Evolutionary conservation across 345 rosid species (phyloP).

Genomic region (Corchorus olitorius): DNA sequence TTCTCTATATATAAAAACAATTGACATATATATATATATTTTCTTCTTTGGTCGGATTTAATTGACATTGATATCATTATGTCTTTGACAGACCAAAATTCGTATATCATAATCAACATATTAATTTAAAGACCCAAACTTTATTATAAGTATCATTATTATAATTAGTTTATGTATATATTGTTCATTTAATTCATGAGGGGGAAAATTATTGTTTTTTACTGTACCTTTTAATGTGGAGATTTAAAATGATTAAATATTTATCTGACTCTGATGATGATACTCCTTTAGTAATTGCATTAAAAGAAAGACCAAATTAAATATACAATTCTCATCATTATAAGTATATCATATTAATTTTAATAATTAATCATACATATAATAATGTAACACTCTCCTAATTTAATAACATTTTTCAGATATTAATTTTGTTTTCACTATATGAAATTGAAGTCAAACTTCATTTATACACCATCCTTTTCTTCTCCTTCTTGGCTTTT

Average conservation of each 20-base stretch:
- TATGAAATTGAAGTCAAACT: neutral
- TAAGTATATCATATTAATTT: no score
- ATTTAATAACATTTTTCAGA: no score
- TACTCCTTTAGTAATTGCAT: neutral
- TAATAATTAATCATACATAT: neutral
- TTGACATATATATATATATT: slow-evolving; percentile 1
- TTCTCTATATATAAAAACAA: neutral
- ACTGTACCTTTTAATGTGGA: neutral
- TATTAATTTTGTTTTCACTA: neutral
- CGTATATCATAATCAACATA: slow-evolving; percentile 3
- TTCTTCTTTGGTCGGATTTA: neutral
- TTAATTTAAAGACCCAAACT: neutral
- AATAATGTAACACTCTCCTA: neutral
- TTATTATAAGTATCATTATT: no score
- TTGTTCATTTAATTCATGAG: slow-evolving; percentile 1
- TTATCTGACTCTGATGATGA: neutral
- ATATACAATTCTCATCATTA: slow-evolving; percentile 1
- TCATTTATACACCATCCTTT: neutral
- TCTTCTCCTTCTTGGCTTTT: neutral
- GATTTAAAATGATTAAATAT: neutral
- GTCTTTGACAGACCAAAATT: neutral
- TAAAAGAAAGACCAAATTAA: neutral
- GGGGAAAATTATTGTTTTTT: neutral
- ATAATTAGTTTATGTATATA: no score
- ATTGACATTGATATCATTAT: neutral